Evolutionary conservation across 2,329 filamentous ascomycete genomes (phyloP), one percentile per base, ranked within the genome.

Genomic region (Ceratocystis diversiconidia): DNA sequence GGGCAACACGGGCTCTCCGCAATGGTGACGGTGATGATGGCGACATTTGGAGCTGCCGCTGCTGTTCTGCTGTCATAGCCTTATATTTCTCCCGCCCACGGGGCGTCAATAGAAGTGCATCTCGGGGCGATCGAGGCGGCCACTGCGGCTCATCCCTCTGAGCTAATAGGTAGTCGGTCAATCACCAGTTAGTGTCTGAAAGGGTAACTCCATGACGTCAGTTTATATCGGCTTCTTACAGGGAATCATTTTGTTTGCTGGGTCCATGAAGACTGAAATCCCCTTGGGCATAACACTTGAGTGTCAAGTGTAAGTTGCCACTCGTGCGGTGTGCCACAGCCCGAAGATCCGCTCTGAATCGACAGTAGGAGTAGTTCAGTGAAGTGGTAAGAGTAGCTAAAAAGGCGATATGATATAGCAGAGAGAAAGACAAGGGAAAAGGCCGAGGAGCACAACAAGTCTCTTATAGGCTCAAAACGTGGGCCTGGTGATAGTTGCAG

Each of bases 31-130:
- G 84, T 0, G 86, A 87, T 1, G 86, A 86, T 30, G 88, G 86
- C 46, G 80, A 80, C 70, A 83, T 83, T 69, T 85, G 82, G 70
- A 87, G 79, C 68, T 86, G 83, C 73, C 87, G 66, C 55, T 67
- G 66, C 30, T 67, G 62, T 17, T 67, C 66, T 12, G 66, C 48
- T 5, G 66, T 59, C 66, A 67, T 67, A 28, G 66, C 59, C 12
- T 55, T 82, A 71, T 90, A 84, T 73, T 85, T 86, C 73, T 87
- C 85, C 71, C 91, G 87, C 64, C 91, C 92, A 69, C 86, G 84
- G 0, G 92, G 92, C 2, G 92, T 85, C 73, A 82, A 80, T 46
- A 85, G 72, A 22, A 87, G 78, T 63, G 78, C 84, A 72, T 87
- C 85, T 73, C 82, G 82, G 52, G 85, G 85, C 65, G 85, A 87